A percentile compares a stretch with the other conserved stretches of the same genome.
These are phyloP conservation scores for Aureobasidium sp. DNA, from an alignment of 2,329 filamentous ascomycete genomes.

Conservation along the genomic window DNA sequence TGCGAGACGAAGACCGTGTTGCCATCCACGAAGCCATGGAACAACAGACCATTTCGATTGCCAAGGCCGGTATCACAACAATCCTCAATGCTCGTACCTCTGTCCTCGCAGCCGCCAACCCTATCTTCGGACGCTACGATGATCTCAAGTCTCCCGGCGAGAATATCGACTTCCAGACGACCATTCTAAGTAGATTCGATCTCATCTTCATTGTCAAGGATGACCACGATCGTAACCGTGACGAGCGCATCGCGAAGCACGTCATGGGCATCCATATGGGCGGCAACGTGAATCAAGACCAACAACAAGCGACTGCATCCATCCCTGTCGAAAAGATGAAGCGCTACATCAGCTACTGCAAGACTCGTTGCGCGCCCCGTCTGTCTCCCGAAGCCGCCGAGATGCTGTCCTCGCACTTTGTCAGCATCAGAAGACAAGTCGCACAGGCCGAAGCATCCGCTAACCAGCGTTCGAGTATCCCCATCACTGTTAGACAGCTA, in stretches of 20 bases:
- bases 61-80: constrained; percentile 96
- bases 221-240: constrained; percentile 81
- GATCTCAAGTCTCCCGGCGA: constrained; percentile 96
- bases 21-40: constrained; percentile 99
- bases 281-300: constrained; percentile 73
- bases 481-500: constrained; percentile 93
- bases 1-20: constrained; percentile 95
- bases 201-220: constrained; percentile 99
- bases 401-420: constrained; percentile 94
- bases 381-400: constrained; percentile 87
- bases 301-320: constrained; percentile 75
- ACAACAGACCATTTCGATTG: constrained; percentile 98
- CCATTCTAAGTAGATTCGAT: constrained; percentile 94
- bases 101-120: constrained; percentile 91
- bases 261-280: constrained; percentile 98
- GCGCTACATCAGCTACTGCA: constrained; percentile 94
- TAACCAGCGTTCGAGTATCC: constrained; percentile 85
- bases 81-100: constrained; percentile 95
- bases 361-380: constrained; percentile 87
- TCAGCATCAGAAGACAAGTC: constrained; percentile 89
- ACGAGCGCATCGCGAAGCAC: constrained; percentile 91
- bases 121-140: constrained; percentile 95
- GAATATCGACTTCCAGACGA: constrained; percentile 99
- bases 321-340: constrained; percentile 96
- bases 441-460: constrained; percentile 85